Evolutionary conservation across 176 grass and related monocot genomes (phyloP).

Genomic region (Aegilops tauschii): DNA sequence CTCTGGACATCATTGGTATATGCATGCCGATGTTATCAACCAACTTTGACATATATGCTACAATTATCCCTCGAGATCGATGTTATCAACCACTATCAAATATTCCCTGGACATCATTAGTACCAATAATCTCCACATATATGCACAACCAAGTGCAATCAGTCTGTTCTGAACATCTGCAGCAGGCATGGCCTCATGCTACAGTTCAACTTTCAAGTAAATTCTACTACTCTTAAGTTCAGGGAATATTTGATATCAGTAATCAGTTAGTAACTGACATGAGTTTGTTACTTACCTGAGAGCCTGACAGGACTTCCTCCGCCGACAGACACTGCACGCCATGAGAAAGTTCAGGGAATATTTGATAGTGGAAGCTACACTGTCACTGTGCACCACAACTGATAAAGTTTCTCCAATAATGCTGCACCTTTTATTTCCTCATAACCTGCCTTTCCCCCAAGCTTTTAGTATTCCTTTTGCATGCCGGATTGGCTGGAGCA

Average conservation of each 20-base stretch:
- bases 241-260: neutral
- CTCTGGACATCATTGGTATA: too few species aligned
- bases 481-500: neutral
- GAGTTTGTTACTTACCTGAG: neutral
- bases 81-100: too few species aligned
- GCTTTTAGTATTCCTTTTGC: neutral
- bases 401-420: constrained; percentile 15
- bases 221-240: too few species aligned
- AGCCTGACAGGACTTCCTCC: neutral
- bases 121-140: too few species aligned
- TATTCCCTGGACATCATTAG: too few species aligned
- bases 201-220: neutral
- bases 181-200: neutral
- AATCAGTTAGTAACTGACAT: neutral
- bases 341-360: neutral
- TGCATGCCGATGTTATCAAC: too few species aligned
- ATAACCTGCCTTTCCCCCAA: neutral
- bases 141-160: neutral
- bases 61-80: too few species aligned
- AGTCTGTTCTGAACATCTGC: neutral
- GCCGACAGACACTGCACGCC: constrained; percentile 17
- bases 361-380: neutral
- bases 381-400: neutral
- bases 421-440: neutral
- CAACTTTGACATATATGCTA: too few species aligned